Percentiles rank a stretch among this genome's conserved stretches.
phyloP scores from a whole-genome alignment of 176 grass and related monocot species.

The Microstegium vimineum region DNA sequence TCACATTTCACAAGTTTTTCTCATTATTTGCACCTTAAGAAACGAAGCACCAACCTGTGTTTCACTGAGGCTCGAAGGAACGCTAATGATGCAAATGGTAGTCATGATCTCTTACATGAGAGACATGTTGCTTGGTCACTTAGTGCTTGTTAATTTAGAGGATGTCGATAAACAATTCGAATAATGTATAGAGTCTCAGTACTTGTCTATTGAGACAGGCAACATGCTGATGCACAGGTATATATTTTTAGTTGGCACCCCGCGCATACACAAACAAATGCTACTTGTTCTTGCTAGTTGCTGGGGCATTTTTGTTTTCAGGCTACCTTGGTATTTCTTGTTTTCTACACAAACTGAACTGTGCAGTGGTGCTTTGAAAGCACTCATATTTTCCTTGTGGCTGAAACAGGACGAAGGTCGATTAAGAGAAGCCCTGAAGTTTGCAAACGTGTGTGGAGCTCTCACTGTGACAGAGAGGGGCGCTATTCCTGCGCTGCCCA shows the following conservation, averaged over 20 bases:
- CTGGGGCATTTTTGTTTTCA: not conserved
- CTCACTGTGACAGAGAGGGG: conserved; percentile 84
- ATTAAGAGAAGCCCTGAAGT: conserved; percentile 75
- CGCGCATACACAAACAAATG: not conserved
- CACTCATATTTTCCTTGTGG: not conserved
- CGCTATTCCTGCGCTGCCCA: conserved; percentile 83
- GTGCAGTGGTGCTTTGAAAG: not conserved
- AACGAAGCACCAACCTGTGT: not conserved
- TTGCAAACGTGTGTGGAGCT: conserved; percentile 85
- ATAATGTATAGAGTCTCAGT: not conserved
- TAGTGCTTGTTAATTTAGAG: not conserved
- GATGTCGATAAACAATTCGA: not conserved
- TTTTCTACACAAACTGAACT: not conserved
- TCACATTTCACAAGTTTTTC: not conserved
- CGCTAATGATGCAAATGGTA: not conserved
- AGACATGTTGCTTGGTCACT: not conserved
- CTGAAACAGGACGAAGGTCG: conserved; percentile 68
- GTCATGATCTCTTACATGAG: not conserved
- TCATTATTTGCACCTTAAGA: not conserved
- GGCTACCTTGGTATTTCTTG: not conserved
- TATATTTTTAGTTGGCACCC: not conserved
- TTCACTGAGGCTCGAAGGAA: not conserved
- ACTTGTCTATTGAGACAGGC: not conserved
- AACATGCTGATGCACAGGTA: not conserved
- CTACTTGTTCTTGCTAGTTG: not conserved